A percentile compares a stretch with the other conserved stretches of the same genome.
Conservation (phyloP, 331 rosid species). For the Arachis monticola region DNA sequence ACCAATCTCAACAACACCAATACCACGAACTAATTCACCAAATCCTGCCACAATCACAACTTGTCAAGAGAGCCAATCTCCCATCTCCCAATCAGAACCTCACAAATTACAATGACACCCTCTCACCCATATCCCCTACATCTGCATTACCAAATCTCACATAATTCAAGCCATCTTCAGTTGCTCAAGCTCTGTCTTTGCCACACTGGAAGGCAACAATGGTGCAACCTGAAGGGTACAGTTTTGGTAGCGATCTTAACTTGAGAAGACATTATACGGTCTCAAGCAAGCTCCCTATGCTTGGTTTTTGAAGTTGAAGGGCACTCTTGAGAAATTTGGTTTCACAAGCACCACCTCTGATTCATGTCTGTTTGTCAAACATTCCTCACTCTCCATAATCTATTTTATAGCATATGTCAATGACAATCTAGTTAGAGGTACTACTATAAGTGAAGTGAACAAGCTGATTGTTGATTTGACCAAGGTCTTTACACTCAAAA, state of each 20-base stretch:
- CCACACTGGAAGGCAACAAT: not conserved
- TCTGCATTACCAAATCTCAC: too few species aligned
- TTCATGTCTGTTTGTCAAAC: not conserved
- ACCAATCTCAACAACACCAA: too few species aligned
- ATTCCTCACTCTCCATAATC: not conserved
- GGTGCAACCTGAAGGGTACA: not conserved
- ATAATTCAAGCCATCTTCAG: too few species aligned
- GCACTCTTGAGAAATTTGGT: not conserved
- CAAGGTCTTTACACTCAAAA: not conserved
- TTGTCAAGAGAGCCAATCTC: too few species aligned
- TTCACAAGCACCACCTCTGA: not conserved
- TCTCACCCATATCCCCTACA: too few species aligned
- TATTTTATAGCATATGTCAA: not conserved
- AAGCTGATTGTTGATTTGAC: not conserved
- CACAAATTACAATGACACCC: too few species aligned
- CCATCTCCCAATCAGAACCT: too few species aligned
- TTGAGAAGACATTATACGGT: too few species aligned
- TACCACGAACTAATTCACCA: too few species aligned
- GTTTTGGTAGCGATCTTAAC: too few species aligned
- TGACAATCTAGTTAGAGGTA: not conserved
- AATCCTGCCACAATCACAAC: too few species aligned
- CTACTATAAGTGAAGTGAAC: not conserved
- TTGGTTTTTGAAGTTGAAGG: not conserved
- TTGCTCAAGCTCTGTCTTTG: not conserved
- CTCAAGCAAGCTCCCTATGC: not conserved